Evolutionary conservation across 2,329 filamentous ascomycete genomes (phyloP).

Genomic region (Volutella citrinella): DNA sequence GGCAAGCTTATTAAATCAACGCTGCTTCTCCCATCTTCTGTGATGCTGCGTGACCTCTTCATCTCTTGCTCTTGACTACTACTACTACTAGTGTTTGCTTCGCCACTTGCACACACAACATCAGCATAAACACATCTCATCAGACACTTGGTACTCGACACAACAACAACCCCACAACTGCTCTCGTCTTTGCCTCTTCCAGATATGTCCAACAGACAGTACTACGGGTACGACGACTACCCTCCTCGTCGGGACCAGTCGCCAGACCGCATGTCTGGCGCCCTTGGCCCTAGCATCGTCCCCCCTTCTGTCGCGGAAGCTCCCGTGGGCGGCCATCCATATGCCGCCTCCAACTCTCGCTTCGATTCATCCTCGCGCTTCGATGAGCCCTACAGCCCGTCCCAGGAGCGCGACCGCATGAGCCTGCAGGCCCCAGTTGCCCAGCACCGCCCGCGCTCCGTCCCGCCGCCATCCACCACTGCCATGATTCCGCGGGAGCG

Average conservation of each 20-base stretch:
- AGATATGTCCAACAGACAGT: slow-evolving; percentile 22
- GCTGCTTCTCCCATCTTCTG: slow-evolving; percentile 2
- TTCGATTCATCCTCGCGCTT: background rate
- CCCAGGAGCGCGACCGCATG: slow-evolving; percentile 25
- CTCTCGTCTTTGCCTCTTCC: background rate
- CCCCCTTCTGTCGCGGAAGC: too few species aligned
- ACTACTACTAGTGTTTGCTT: too few species aligned
- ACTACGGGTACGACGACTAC: slow-evolving; percentile 29
- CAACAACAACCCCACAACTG: too few species aligned
- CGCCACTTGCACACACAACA: background rate
- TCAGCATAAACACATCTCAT: background rate
- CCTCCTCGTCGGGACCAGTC: slow-evolving; percentile 28
- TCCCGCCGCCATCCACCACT: slow-evolving; percentile 25
- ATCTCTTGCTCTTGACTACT: too few species aligned
- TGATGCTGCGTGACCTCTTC: background rate
- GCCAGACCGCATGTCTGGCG: slow-evolving; percentile 31
- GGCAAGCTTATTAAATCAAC: slow-evolving; percentile 5
- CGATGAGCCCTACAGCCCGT: slow-evolving; percentile 11
- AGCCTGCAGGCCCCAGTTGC: slow-evolving; percentile 26
- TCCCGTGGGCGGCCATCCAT: too few species aligned
- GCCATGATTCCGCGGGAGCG: slow-evolving; percentile 24
- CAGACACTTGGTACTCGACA: too few species aligned
- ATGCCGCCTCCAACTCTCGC: too few species aligned
- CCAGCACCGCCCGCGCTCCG: slow-evolving; percentile 30
- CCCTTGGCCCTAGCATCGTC: slow-evolving; percentile 19